phyloP scores from a whole-genome alignment of 768 basidiomycete genomes.

The Boletus vinaceobasis region DNA sequence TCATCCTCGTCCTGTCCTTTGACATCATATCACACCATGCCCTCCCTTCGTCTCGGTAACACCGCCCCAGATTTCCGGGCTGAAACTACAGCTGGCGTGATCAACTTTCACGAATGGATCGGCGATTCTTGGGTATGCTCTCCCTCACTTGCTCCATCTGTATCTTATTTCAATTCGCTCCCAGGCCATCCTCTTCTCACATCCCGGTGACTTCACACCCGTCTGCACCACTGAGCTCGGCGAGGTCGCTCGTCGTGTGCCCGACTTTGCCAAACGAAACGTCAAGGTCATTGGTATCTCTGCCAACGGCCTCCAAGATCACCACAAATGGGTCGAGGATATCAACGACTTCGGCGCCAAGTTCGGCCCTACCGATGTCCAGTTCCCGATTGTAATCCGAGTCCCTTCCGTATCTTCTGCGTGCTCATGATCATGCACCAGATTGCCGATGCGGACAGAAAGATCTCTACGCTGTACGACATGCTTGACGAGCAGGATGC shows the following conservation, averaged over 20 bases:
- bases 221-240: constrained; percentile 97
- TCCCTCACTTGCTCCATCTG: background rate
- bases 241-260: constrained; percentile 84
- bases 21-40: constrained; percentile 28
- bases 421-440: constrained; percentile 30
- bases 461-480: constrained; percentile 82
- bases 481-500: constrained; percentile 96
- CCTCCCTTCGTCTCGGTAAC: constrained; percentile 75
- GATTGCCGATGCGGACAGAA: constrained; percentile 92
- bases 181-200: constrained; percentile 90
- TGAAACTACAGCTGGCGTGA: constrained; percentile 78
- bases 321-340: constrained; percentile 85
- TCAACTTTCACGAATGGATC: constrained; percentile 94
- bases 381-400: constrained; percentile 80
- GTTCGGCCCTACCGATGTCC: constrained; percentile 65
- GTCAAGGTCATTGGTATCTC: constrained; percentile 95
- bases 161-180: background rate
- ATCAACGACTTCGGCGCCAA: constrained; percentile 79
- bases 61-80: constrained; percentile 92
- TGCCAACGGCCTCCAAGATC: constrained; percentile 83
- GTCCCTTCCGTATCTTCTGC: background rate
- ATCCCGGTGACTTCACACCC: constrained; percentile 91
- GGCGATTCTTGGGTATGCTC: constrained; percentile 76
- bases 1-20: background rate
- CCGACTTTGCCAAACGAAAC: constrained; percentile 81